Evolutionary conservation across 176 grass and related monocot species (phyloP).

Genomic region (Aegilops umbellulata): DNA sequence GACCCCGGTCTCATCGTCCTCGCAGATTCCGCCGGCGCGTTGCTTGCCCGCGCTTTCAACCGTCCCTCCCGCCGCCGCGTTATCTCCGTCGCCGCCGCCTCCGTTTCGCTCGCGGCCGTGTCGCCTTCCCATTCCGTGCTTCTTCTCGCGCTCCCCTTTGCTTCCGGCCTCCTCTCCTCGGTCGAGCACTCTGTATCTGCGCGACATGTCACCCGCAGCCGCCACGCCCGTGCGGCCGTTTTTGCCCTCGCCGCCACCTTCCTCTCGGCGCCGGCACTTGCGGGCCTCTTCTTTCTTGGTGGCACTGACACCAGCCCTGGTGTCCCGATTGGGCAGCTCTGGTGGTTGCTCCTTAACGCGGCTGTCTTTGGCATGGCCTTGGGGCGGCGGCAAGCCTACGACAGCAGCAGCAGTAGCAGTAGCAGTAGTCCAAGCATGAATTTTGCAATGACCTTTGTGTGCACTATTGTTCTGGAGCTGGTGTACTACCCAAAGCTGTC

Average conservation of each 20-base stretch:
- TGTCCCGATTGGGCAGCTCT: constrained; percentile 34
- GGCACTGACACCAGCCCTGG: not conserved
- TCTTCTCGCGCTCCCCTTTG: constrained; percentile 51
- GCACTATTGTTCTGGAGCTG: constrained; percentile 82
- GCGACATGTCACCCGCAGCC: constrained; percentile 51
- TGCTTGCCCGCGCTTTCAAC: constrained; percentile 62
- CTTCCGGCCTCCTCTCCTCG: constrained; percentile 63
- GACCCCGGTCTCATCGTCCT: constrained; percentile 69
- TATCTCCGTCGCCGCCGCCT: constrained; percentile 41
- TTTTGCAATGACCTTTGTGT: constrained; percentile 71
- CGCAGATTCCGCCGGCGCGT: constrained; percentile 62
- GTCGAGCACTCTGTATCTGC: constrained; percentile 38
- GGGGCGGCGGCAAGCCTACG: constrained; percentile 53
- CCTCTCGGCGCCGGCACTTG: constrained; percentile 56
- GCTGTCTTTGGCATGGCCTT: constrained; percentile 74
- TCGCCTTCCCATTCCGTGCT: constrained; percentile 36
- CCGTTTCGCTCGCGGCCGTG: constrained; percentile 41
- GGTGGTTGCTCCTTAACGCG: constrained; percentile 66
- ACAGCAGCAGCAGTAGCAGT: not conserved
- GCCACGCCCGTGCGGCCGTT: constrained; percentile 42
- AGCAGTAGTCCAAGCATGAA: constrained; percentile 49
- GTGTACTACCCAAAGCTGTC: constrained; percentile 84
- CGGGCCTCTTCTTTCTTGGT: constrained; percentile 42
- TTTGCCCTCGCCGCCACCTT: constrained; percentile 56
- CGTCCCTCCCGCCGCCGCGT: constrained; percentile 41